A percentile compares a stretch with the other conserved stretches of the same genome.
These are phyloP conservation scores for Lippia alba DNA, from an alignment of 305 asterid species.

Conservation along the genomic window DNA sequence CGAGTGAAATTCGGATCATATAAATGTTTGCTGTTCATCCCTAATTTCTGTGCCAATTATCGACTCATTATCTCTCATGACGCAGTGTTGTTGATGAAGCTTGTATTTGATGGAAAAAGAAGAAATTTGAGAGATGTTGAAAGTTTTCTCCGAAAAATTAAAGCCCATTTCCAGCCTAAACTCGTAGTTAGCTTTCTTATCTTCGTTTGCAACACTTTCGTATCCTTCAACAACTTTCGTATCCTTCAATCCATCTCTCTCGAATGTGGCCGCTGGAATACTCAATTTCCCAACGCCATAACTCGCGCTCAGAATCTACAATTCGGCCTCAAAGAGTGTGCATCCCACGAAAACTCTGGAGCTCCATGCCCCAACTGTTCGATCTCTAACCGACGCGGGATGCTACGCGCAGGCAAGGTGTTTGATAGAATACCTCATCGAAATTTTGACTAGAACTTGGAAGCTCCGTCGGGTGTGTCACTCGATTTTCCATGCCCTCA, in stretches of 20 bases:
- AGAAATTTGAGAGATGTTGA: slow-evolving; percentile 48
- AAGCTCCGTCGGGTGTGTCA: slow-evolving; percentile 59
- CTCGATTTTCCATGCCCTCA: slow-evolving; percentile 58
- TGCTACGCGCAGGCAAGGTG: slow-evolving; percentile 69
- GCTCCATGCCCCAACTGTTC: slow-evolving; percentile 59
- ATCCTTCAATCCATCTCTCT: slow-evolving; percentile 50
- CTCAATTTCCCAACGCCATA: slow-evolving; percentile 57
- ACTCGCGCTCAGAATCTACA: slow-evolving; percentile 60
- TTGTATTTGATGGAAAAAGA: slow-evolving; percentile 29
- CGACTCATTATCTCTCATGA: not conserved
- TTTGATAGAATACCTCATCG: slow-evolving; percentile 78
- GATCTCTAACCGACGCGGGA: slow-evolving; percentile 42
- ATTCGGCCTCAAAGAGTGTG: slow-evolving; percentile 48
- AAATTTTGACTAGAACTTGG: slow-evolving; percentile 49
- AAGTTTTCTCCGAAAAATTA: slow-evolving; percentile 48
- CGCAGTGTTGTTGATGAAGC: not conserved
- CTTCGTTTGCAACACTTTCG: slow-evolving; percentile 35
- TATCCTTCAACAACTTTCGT: slow-evolving; percentile 36
- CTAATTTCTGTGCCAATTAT: not conserved
- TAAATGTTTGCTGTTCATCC: not conserved
- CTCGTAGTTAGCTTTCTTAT: slow-evolving; percentile 32
- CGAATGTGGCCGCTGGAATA: slow-evolving; percentile 54
- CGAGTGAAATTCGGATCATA: not conserved
- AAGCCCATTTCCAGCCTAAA: slow-evolving; percentile 29
- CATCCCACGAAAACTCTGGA: slow-evolving; percentile 57